Conservation (phyloP, 2,329 filamentous ascomycete genomes). For the Botryotinia narcissicola region DNA sequence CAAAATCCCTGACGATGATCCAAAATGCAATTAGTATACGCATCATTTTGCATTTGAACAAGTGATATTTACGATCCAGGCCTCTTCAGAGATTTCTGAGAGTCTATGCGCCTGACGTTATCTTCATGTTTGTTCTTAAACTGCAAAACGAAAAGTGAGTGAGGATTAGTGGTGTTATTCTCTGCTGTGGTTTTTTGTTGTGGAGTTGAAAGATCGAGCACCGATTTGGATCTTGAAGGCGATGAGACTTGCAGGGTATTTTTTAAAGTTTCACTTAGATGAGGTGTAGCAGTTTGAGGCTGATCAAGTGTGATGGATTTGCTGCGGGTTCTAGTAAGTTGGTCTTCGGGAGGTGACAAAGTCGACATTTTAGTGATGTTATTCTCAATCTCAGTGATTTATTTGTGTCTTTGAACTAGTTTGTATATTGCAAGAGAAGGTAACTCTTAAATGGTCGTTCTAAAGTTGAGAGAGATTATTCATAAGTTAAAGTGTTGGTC, state of each 20-base stretch:
- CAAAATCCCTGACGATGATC: not conserved
- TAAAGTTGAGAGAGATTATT: not conserved
- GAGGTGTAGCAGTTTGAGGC: fast-evolving
- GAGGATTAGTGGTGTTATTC: no score
- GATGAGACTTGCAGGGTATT: not conserved
- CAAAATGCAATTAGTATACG: not conserved
- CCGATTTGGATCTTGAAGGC: not conserved
- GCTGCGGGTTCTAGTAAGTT: not conserved
- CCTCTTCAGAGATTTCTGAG: not conserved
- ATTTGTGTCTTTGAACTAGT: not conserved
- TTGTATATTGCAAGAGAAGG: not conserved
- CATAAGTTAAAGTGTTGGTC: not conserved
- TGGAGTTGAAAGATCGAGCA: not conserved
- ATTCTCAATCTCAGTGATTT: not conserved
- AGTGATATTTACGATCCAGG: not conserved
- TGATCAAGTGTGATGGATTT: not conserved
- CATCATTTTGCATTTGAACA: fast-evolving
- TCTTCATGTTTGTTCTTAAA: not conserved
- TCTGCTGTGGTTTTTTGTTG: not conserved
- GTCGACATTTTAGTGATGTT: not conserved
- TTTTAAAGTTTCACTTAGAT: not conserved
- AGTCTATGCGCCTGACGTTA: not conserved
- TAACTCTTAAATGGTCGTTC: not conserved
- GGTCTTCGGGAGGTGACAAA: not conserved
- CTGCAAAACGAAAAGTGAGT: not conserved